Base-by-base conservation (phyloP, 768 basidiomycete species). In the Amanita subjunquillea region DNA sequence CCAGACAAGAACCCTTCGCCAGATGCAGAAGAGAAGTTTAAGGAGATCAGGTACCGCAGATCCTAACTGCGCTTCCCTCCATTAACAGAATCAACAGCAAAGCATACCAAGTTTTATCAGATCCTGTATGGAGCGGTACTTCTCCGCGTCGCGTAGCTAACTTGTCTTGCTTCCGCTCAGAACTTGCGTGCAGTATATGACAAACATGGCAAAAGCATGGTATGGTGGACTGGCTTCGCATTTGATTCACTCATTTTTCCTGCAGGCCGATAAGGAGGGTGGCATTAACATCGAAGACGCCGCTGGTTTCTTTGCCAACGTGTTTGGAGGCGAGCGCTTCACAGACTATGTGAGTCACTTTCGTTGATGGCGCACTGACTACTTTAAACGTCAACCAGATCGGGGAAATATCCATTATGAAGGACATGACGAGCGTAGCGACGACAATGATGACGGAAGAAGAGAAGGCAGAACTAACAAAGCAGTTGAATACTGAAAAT, bases 11-110 rank as follows among this genome's bases (percentile, higher is more conserved):
- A 97, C 62, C 77, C 81, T 6, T 87, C 90, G 3, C 77, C 83
- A n/a, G 91, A 91, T 61, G 96, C 95, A 1, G 92, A 93, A 64
- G 86, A 89, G 65, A 93, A 84, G 72, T 99, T 99, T 74, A 95
- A 97, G 69, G 90, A 96, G 43, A 90, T 99, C 62, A 92, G 91
- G 89, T 84, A 59, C 25, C 20, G 22, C 17, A 32, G 17, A 25
- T 36, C 20, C 20, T 37, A 3, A 44, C 36, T 25, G 22, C 41
- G 23, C 37, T 17, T 39, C 52, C 43, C 30, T 32, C 45, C 20
- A 44, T 54, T 25, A 20, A 42, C 37, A 58, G 36, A 59, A 90
- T 90, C 64, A 93, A 94, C 59, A 91, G 91, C 65, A 93, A 95
- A 79, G 95, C 95, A 49, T 98, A 97, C 66, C 91, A 94, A 68